Conservation (phyloP, 306 rosid genomes). For the Rosa persica region DNA sequence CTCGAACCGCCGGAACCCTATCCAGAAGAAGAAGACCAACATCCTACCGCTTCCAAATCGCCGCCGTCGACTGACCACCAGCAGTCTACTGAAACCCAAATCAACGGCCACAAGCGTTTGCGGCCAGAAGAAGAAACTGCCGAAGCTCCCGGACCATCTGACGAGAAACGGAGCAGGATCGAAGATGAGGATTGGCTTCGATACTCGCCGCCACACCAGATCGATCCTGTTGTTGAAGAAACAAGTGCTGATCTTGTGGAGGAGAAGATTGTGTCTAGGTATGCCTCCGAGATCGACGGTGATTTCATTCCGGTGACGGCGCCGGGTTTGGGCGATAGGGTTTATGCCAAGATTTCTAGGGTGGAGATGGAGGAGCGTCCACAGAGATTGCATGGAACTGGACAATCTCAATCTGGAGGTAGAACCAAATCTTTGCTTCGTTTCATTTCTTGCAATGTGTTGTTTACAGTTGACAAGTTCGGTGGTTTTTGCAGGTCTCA, state of each 20-base stretch:
- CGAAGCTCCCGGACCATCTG: conserved; percentile 26
- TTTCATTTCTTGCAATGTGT: neutral
- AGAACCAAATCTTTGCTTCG: conserved; percentile 5
- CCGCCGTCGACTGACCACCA: conserved; percentile 26
- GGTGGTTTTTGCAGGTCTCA: conserved; percentile 51
- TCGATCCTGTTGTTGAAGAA: conserved; percentile 27
- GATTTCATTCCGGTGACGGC: conserved; percentile 83
- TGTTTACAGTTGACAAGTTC: neutral
- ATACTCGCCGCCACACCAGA: conserved; percentile 44
- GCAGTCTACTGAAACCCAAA: conserved; percentile 18
- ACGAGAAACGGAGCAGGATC: conserved; percentile 54
- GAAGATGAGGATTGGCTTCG: conserved; percentile 65
- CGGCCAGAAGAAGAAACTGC: conserved; percentile 33
- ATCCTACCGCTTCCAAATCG: conserved; percentile 10
- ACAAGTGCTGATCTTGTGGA: conserved; percentile 20
- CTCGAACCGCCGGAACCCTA: conserved; percentile 41
- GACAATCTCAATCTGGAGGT: conserved; percentile 54
- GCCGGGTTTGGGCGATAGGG: conserved; percentile 74
- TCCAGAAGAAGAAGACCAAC: conserved; percentile 28
- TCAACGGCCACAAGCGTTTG: conserved; percentile 56
- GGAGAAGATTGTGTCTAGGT: conserved; percentile 66
- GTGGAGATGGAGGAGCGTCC: conserved; percentile 42
- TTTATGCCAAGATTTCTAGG: conserved; percentile 64
- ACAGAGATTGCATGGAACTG: conserved; percentile 37
- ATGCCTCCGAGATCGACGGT: conserved; percentile 77